Base-by-base conservation (phyloP, 1,284 basidiomycete genomes). In the Cystobasidium sp. region DNA sequence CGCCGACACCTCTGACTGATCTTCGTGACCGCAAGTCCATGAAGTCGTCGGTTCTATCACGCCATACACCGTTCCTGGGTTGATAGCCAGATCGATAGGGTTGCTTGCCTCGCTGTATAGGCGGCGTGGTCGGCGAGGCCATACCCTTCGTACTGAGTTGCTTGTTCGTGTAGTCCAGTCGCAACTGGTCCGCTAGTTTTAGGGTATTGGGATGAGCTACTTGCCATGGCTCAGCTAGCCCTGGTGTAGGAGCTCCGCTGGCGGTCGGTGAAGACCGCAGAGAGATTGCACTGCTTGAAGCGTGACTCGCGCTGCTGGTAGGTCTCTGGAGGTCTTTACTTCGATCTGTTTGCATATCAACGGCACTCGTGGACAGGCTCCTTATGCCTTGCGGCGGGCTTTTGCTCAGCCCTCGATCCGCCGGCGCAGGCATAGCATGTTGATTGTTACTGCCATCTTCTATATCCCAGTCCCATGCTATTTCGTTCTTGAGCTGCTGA, bases 51-150 rank as follows among this genome's bases (percentile, higher is more conserved):
- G 71, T 76, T 20, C 52, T 46, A 20, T 52, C 39, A 3, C 71
- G 75, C 56, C 64, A 74, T 14, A 76, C 71, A 39, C 70, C 75
- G 31, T 66, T 66, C 61, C 61, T 71, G 22, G 75, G 75, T 59
- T 76, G 75, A 53, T 74, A 76, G 4, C 75, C 75, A 39, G 75
- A 37, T 24, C 58, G 51, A 66, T 76, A 76, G 4, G 75, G 75
- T 43, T 72, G 55, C 47, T 59, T 62, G n/a, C 47, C 69, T 59
- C 49, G 46, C 14, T 51, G 58, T 9, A 56, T 47, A 43, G 58
- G 51, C 22, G 22, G 55, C 18, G 68, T 16, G 8, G n/a, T 20
- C 10, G 14, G 37, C 49, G 47, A 52, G 1, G 14, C 18, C 9
- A 20, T 51, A 16, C 39, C 20, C 24, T 58, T 58, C 16, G 41